These are phyloP conservation scores for Termitomyces sp. DNA, from an alignment of 768 basidiomycete genomes.

Conservation along the genomic window DNA sequence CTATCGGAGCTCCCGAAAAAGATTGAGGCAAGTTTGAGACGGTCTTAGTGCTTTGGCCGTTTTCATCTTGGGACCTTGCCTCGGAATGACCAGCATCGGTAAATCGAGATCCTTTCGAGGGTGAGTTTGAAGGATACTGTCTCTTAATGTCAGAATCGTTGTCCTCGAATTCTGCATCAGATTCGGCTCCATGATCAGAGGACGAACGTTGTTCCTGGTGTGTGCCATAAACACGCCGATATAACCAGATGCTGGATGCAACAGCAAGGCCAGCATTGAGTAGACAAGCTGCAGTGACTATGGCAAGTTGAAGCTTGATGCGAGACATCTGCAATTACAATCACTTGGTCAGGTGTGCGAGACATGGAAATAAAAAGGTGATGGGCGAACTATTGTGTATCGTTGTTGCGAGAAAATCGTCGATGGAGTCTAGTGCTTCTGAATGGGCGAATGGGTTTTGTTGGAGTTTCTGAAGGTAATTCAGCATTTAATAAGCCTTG, in stretches of 20 bases:
- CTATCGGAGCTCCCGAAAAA: background rate
- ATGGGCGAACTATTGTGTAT: background rate
- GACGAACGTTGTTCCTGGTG: background rate
- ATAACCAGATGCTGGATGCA: background rate
- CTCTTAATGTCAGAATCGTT: too few relatives aligned
- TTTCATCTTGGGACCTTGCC: background rate
- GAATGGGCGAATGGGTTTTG: too few relatives aligned
- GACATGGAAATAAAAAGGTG: background rate
- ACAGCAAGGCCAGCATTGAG: background rate
- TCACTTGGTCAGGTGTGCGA: background rate
- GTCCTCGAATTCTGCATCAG: too few relatives aligned
- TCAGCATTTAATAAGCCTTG: too few relatives aligned
- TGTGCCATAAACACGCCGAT: background rate
- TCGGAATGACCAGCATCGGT: background rate
- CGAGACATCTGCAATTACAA: background rate
- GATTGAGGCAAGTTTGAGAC: background rate
- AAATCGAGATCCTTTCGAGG: too few relatives aligned
- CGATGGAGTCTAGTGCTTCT: too few relatives aligned
- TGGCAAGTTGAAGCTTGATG: background rate
- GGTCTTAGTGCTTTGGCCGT: background rate
- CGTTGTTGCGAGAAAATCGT: background rate
- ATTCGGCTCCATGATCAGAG: background rate
- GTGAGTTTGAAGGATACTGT: too few relatives aligned
- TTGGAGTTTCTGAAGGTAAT: too few relatives aligned
- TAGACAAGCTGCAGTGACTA: background rate